phyloP scores from a whole-genome alignment of 129 eudicot genomes.

The Helichrysum umbraculigerum region DNA sequence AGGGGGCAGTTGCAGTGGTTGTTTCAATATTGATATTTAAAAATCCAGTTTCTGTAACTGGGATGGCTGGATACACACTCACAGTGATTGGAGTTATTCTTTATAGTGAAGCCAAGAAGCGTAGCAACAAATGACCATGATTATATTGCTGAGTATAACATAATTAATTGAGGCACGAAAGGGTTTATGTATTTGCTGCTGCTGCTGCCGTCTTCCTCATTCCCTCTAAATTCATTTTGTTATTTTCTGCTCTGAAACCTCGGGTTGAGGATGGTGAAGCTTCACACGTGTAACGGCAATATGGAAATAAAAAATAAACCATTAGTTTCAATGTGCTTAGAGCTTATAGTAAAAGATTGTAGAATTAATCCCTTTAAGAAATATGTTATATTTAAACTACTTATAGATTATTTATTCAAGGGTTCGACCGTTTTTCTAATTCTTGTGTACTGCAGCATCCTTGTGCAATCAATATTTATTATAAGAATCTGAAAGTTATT shows the following conservation, averaged over 20 bases:
- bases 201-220: not conserved
- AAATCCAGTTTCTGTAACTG: conserved; percentile 93
- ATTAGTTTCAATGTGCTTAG: conserved; percentile 36
- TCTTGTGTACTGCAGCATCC: not conserved
- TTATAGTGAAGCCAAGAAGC: conserved; percentile 88
- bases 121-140: conserved; percentile 53
- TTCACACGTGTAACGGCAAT: conserved; percentile 33
- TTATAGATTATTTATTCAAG: conserved; percentile 31
- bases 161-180: conserved; percentile 22
- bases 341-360: conserved; percentile 28
- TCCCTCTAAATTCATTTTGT: conserved; percentile 30
- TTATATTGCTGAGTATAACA: conserved; percentile 7
- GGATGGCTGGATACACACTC: conserved; percentile 83
- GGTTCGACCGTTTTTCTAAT: not conserved
- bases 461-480: not conserved
- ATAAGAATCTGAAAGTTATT: too few relatives aligned
- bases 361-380: conserved; percentile 17
- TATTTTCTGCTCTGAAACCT: conserved; percentile 20
- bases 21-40: conserved; percentile 79
- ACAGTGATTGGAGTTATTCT: conserved; percentile 87
- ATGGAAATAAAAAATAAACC: conserved; percentile 25
- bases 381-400: conserved; percentile 25
- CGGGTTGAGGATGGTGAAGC: conserved; percentile 18
- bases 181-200: conserved; percentile 12
- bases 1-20: conserved; percentile 96